These are phyloP conservation scores for Magnaporthiopsis poae DNA, from an alignment of 2,329 filamentous ascomycete genomes.

Conservation along the genomic window DNA sequence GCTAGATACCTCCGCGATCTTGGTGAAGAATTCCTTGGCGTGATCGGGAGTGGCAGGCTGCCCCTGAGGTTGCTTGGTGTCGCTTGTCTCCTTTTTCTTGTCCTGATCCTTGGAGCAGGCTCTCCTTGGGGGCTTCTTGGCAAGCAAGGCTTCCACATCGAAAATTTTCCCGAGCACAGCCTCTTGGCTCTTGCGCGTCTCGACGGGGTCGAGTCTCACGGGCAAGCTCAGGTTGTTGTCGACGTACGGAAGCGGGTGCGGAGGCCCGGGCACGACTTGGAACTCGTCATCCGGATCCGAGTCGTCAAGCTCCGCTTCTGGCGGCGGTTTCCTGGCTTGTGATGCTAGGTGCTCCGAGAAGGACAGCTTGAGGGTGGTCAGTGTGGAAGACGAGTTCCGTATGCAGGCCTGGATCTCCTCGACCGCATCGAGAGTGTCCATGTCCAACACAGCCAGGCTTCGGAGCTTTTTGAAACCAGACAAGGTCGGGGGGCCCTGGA, in stretches of 20 bases:
- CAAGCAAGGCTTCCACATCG: constrained; percentile 33
- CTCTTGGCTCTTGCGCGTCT: constrained; percentile 47
- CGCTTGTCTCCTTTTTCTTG: constrained; percentile 3
- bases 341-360: constrained; percentile 44
- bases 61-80: constrained; percentile 19
- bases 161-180: constrained; percentile 42
- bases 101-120: constrained; percentile 17
- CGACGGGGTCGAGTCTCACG: constrained; percentile 36
- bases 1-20: constrained; percentile 30
- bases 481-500: constrained; percentile 40
- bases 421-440: constrained; percentile 47
- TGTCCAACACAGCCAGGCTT: constrained; percentile 46
- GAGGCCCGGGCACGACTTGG: constrained; percentile 28
- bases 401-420: constrained; percentile 47
- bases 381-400: constrained; percentile 41
- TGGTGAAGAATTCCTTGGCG: constrained; percentile 25
- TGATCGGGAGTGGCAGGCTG: constrained; percentile 17
- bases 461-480: constrained; percentile 48
- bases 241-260: constrained; percentile 16
- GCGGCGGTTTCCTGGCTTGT: constrained; percentile 33
- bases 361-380: constrained; percentile 47
- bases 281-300: constrained; percentile 48
- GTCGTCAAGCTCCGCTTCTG: constrained; percentile 28
- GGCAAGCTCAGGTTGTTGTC: constrained; percentile 30
- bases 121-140: constrained; percentile 23